Evolutionary conservation across 352 stramenopile species (phyloP).

Genomic region (Phytopythium kandeliae): DNA sequence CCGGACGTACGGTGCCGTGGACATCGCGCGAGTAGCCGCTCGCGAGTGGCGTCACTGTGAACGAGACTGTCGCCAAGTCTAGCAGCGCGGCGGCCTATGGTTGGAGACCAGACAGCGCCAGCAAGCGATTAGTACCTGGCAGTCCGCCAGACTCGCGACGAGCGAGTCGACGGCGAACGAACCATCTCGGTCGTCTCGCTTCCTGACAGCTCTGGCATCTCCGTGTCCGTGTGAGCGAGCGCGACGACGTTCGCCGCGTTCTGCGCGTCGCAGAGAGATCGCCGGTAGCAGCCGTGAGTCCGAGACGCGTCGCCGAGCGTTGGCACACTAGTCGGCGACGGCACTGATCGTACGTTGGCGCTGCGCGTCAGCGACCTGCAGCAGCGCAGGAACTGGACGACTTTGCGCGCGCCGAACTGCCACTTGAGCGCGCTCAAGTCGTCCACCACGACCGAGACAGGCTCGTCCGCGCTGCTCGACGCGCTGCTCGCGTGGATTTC

Average conservation of each 20-base stretch:
- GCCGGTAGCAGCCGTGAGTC: background rate
- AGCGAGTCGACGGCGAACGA: background rate
- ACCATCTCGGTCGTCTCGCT: no score
- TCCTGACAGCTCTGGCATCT: conserved; percentile 11
- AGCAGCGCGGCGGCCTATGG: conserved; percentile 27
- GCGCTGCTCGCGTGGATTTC: conserved; percentile 12
- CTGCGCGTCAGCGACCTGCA: conserved; percentile 52
- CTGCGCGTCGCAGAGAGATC: conserved; percentile 11
- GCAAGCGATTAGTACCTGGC: no score
- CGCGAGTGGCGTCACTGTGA: conserved; percentile 41
- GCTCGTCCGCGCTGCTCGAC: background rate
- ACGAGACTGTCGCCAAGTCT: conserved; percentile 53
- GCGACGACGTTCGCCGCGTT: conserved; percentile 42
- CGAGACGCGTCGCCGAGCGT: no score
- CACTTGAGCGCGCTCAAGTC: conserved; percentile 59
- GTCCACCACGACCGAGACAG: conserved; percentile 54
- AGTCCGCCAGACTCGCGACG: background rate
- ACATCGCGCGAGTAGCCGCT: conserved; percentile 77
- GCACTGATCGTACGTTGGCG: conserved; percentile 22
- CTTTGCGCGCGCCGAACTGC: conserved; percentile 30
- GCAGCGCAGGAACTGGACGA: conserved; percentile 56
- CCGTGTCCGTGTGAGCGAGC: conserved; percentile 49
- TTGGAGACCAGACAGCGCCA: no score
- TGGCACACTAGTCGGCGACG: no score
- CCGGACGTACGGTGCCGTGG: conserved; percentile 46